Conservation (phyloP, 345 rosid species). For the Cardiospermum halicacabum region DNA sequence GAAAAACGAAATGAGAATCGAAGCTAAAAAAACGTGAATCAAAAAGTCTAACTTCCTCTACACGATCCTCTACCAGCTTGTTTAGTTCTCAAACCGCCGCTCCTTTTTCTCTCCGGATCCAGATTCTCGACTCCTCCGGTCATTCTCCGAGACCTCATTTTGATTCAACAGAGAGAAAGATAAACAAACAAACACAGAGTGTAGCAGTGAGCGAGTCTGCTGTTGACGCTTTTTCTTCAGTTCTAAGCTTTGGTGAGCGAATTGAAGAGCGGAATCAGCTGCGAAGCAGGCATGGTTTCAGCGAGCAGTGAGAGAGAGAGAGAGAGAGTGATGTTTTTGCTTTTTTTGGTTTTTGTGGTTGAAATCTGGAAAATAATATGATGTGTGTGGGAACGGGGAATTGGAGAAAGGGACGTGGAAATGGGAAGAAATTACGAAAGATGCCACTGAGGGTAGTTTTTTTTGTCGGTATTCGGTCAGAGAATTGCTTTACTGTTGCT, state of each 20-base stretch:
- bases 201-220: constrained; percentile 1
- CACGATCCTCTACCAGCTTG: constrained; percentile 99
- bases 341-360: constrained; percentile 5
- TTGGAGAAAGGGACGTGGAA: constrained; percentile 7
- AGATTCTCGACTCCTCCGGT: constrained; percentile 55
- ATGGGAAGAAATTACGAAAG: constrained; percentile 20
- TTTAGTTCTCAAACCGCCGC: constrained; percentile 91
- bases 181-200: too few species aligned
- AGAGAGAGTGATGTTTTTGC: background rate
- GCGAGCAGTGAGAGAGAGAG: background rate
- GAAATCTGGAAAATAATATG: too few species aligned
- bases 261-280: background rate
- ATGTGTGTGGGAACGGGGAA: background rate
- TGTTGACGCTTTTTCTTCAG: too few species aligned
- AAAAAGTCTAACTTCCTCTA: constrained; percentile 83
- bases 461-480: constrained; percentile 21
- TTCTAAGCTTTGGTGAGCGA: background rate
- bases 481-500: background rate
- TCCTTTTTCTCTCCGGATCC: constrained; percentile 91
- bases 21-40: constrained; percentile 13
- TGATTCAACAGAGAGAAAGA: too few species aligned
- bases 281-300: background rate
- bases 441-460: constrained; percentile 29
- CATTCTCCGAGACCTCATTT: constrained; percentile 70
- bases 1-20: constrained; percentile 1